These are phyloP conservation scores for Cenchrus americanus DNA, from an alignment of 176 grass and related monocot species.

Conservation along the genomic window DNA sequence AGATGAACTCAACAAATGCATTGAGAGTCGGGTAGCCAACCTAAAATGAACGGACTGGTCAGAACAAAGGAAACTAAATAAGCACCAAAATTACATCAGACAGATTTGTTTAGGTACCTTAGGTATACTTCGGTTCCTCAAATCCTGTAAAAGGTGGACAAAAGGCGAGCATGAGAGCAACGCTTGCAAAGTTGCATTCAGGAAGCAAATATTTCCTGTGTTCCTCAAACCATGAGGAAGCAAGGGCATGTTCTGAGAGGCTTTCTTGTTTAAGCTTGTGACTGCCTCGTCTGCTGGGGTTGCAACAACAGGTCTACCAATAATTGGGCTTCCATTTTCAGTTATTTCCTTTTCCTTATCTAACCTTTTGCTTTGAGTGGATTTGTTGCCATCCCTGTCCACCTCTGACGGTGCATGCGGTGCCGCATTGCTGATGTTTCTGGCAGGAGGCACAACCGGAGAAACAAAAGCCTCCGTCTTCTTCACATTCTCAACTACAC, in stretches of 20 bases:
- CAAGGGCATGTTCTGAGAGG: slow-evolving; percentile 47
- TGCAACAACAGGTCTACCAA: slow-evolving; percentile 37
- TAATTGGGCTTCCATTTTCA: slow-evolving; percentile 46
- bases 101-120: slow-evolving; percentile 49
- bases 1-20: slow-evolving; percentile 88
- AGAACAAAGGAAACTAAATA: slow-evolving; percentile 18
- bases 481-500: slow-evolving; percentile 29
- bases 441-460: slow-evolving; percentile 21
- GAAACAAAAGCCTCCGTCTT: slow-evolving; percentile 32
- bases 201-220: slow-evolving; percentile 92
- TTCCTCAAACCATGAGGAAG: slow-evolving; percentile 89
- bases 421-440: slow-evolving; percentile 24
- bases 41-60: slow-evolving; percentile 48
- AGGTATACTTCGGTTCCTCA: slow-evolving; percentile 64
- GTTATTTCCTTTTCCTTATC: slow-evolving; percentile 47
- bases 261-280: too few relatives aligned
- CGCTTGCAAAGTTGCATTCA: slow-evolving; percentile 94
- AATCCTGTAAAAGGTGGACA: slow-evolving; percentile 69
- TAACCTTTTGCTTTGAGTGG: slow-evolving; percentile 32
- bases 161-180: slow-evolving; percentile 86
- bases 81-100: slow-evolving; percentile 6
- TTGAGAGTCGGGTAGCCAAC: slow-evolving; percentile 73
- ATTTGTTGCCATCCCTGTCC: slow-evolving; percentile 7
- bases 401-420: slow-evolving; percentile 5
- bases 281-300: slow-evolving; percentile 28